Evolutionary conservation across 148 eudicot genomes (phyloP).

Genomic region (Spergularia marina): DNA sequence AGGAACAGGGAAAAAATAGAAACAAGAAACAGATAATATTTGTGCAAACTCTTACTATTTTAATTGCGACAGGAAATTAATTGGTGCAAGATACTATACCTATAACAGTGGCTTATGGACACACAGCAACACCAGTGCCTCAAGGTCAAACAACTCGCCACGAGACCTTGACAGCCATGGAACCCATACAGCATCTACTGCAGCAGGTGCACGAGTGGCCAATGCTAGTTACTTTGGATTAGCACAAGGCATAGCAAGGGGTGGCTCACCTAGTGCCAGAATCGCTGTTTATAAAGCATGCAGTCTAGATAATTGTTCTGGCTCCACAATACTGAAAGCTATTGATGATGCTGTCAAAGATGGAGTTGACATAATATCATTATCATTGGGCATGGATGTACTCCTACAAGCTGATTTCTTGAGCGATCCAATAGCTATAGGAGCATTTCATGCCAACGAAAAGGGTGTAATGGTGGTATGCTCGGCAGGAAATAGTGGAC

Average conservation of each 20-base stretch:
- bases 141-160: constrained; percentile 32
- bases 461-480: constrained; percentile 63
- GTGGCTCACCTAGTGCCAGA: constrained; percentile 61
- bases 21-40: not conserved
- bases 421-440: constrained; percentile 57
- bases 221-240: constrained; percentile 62
- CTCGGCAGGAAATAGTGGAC: constrained; percentile 71
- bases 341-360: constrained; percentile 71
- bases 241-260: constrained; percentile 52
- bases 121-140: constrained; percentile 18
- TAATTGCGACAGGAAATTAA: constrained; percentile 44
- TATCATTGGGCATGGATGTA: constrained; percentile 54
- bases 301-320: constrained; percentile 39
- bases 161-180: constrained; percentile 63
- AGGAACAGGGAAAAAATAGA: not conserved
- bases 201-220: constrained; percentile 44
- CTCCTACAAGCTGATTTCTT: constrained; percentile 43
- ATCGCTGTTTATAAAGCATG: constrained; percentile 65
- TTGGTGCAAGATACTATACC: constrained; percentile 60
- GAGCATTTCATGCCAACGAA: constrained; percentile 62
- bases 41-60: not conserved
- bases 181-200: constrained; percentile 67
- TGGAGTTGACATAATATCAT: constrained; percentile 65
- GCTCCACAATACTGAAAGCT: constrained; percentile 54
- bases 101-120: constrained; percentile 13